Percentiles rank a stretch among this genome's conserved stretches.
phyloP scores from a whole-genome alignment of 2,329 filamentous ascomycete species.

The Chaetomiaceae sp. region DNA sequence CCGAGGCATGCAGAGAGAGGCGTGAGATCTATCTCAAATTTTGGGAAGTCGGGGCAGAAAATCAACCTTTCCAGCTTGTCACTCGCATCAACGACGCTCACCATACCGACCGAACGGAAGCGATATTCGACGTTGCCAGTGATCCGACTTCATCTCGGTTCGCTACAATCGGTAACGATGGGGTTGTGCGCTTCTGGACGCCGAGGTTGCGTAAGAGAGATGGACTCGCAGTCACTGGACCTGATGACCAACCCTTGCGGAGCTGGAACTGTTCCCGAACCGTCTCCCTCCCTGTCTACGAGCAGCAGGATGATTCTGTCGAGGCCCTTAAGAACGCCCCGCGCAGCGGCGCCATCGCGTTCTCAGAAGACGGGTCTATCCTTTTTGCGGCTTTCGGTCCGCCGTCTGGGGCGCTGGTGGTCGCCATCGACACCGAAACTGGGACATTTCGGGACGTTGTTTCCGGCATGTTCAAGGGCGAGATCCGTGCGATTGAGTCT shows the following conservation, averaged over 20 bases:
- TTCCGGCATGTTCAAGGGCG: conserved; percentile 61
- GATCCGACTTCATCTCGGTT: conserved; percentile 69
- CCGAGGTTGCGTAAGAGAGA: conserved; percentile 65
- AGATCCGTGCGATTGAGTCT: conserved; percentile 64
- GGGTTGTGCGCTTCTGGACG: conserved; percentile 75
- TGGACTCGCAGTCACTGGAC: conserved; percentile 60
- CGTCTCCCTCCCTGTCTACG: conserved; percentile 46
- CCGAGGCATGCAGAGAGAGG: conserved; percentile 46
- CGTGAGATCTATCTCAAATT: conserved; percentile 85
- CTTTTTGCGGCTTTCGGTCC: conserved; percentile 64
- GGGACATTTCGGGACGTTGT: conserved; percentile 64
- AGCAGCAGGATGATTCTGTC: conserved; percentile 34
- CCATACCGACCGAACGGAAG: conserved; percentile 48
- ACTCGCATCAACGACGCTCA: conserved; percentile 84
- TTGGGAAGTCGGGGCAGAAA: conserved; percentile 64
- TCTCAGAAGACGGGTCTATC: conserved; percentile 79
- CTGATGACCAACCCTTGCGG: conserved; percentile 54
- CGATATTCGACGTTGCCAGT: conserved; percentile 68
- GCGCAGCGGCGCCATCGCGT: conserved; percentile 64
- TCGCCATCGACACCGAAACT: conserved; percentile 65
- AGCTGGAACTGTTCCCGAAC: conserved; percentile 70
- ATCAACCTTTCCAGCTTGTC: conserved; percentile 65
- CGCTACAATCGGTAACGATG: conserved; percentile 80
- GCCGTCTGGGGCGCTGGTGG: conserved; percentile 57
- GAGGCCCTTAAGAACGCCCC: conserved; percentile 30